Conservation (phyloP, 2,329 filamentous ascomycete genomes). For the Lachnum nothofagi region DNA sequence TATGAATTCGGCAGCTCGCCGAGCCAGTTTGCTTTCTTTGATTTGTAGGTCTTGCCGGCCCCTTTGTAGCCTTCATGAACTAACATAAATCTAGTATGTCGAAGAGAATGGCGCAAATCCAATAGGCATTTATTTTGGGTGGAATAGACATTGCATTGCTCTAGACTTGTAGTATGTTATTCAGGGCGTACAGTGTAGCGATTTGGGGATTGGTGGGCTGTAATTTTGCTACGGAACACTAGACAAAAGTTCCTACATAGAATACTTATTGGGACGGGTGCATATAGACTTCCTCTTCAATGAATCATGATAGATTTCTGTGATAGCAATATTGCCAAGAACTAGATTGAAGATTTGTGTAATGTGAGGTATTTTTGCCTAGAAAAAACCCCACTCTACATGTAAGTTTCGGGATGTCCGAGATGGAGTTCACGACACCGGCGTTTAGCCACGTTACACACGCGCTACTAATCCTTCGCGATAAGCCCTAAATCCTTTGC, state of each 20-base stretch:
- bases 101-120: conserved; percentile 53
- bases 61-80: conserved; percentile 9
- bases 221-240: not conserved
- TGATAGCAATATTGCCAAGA: not conserved
- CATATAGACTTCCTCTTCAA: not conserved
- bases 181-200: not conserved
- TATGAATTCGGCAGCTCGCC: conserved; percentile 91
- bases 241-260: not conserved
- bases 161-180: not conserved
- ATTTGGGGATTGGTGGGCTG: not conserved
- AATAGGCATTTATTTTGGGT: conserved; percentile 9
- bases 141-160: not conserved
- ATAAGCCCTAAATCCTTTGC: too few relatives aligned
- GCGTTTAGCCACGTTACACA: too few relatives aligned
- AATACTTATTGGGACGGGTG: not conserved
- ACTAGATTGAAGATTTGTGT: not conserved
- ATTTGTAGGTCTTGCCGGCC: conserved; percentile 65
- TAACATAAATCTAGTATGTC: conserved; percentile 51
- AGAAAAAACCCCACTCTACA: too few relatives aligned
- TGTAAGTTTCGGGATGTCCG: too few relatives aligned
- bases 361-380: not conserved
- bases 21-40: conserved; percentile 96
- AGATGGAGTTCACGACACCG: too few relatives aligned
- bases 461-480: too few relatives aligned
- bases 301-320: not conserved